Conservation (phyloP, 108 stramenopile genomes). For the Nitzschia sp. region DNA sequence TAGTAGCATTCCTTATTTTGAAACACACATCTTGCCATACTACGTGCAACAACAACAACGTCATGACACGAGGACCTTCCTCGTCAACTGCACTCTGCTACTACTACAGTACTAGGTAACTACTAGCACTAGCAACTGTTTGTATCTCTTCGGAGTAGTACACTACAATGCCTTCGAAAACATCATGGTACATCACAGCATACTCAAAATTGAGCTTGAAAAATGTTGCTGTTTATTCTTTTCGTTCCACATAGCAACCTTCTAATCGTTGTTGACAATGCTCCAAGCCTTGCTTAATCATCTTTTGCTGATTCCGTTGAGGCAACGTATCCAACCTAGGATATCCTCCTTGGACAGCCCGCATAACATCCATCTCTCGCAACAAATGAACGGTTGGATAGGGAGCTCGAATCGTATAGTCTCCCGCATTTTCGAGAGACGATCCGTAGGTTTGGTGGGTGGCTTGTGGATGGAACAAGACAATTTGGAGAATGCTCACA, state of each 20-base stretch:
- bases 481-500: slow-evolving; percentile 27
- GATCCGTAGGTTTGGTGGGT: slow-evolving; percentile 39
- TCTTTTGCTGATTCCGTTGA: slow-evolving; percentile 29
- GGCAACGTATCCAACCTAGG: slow-evolving; percentile 34
- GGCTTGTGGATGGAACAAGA: slow-evolving; percentile 45
- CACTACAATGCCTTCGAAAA: no score
- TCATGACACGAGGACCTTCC: no score
- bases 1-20: no score
- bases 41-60: no score
- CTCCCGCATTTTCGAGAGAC: slow-evolving; percentile 6
- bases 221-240: neutral
- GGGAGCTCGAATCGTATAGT: slow-evolving; percentile 47
- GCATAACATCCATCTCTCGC: slow-evolving; percentile 39
- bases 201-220: no score
- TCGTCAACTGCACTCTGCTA: no score
- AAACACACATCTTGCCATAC: no score
- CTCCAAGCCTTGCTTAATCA: slow-evolving; percentile 29
- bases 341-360: slow-evolving; percentile 43
- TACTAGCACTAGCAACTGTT: no score
- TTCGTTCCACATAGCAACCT: slow-evolving; percentile 15
- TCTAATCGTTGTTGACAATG: slow-evolving; percentile 26
- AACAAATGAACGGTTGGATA: slow-evolving; percentile 44
- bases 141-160: no score
- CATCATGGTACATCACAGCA: no score
- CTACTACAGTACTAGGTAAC: no score